phyloP scores from a whole-genome alignment of 352 stramenopile genomes.

The Hyphochytrium catenoides region DNA sequence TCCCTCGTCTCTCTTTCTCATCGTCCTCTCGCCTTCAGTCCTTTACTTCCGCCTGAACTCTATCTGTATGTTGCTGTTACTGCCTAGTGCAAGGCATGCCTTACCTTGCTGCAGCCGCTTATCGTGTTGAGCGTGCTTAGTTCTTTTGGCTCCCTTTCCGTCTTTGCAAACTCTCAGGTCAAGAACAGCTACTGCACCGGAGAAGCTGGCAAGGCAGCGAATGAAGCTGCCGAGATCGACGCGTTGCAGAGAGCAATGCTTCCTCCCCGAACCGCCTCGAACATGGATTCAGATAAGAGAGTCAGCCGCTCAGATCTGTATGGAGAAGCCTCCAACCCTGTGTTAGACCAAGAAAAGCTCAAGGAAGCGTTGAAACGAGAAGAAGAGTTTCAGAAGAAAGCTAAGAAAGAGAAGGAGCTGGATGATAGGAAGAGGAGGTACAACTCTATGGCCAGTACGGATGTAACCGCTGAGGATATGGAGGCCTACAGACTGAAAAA shows the following conservation, averaged over 20 bases:
- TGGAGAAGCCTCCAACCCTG: constrained; percentile 46
- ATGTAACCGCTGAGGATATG: constrained; percentile 86
- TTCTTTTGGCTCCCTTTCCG: too few species aligned
- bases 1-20: too few species aligned
- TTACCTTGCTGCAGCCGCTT: too few species aligned
- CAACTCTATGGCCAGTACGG: constrained; percentile 65
- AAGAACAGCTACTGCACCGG: constrained; percentile 88
- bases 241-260: constrained; percentile 25
- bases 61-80: too few species aligned
- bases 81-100: too few species aligned
- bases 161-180: too few species aligned
- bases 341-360: constrained; percentile 52
- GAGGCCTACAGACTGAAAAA: constrained; percentile 81
- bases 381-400: constrained; percentile 26
- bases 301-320: constrained; percentile 62
- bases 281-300: too few species aligned
- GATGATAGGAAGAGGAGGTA: constrained; percentile 78
- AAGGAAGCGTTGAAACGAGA: constrained; percentile 52
- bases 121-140: too few species aligned
- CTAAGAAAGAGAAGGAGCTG: constrained; percentile 13
- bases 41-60: too few species aligned
- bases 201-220: constrained; percentile 61
- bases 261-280: too few species aligned
- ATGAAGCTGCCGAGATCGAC: constrained; percentile 45
- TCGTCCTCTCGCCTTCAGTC: too few species aligned